A percentile compares a stretch with the other conserved stretches of the same genome.
phyloP scores from a whole-genome alignment of 148 eudicot species.

The Rhododendron simsii region DNA sequence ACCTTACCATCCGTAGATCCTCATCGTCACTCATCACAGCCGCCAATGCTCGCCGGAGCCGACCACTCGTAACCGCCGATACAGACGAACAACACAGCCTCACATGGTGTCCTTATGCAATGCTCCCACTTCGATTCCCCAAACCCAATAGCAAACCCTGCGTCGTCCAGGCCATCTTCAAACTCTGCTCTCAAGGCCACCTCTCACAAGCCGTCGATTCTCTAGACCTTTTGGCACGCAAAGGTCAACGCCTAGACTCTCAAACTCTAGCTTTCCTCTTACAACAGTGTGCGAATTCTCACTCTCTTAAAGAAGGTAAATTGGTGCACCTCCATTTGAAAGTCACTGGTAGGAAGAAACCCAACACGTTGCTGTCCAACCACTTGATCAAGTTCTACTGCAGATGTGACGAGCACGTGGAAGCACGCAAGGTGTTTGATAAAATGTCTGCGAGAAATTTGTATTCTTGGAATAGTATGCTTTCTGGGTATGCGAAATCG shows the following conservation, averaged over 20 bases:
- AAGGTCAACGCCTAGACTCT: conserved; percentile 53
- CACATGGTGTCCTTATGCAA: conserved; percentile 54
- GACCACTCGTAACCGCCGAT: not conserved
- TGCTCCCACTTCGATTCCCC: conserved; percentile 38
- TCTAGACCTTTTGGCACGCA: conserved; percentile 27
- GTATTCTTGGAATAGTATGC: conserved; percentile 73
- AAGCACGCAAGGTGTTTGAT: conserved; percentile 74
- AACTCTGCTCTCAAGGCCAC: conserved; percentile 50
- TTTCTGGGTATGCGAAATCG: conserved; percentile 74
- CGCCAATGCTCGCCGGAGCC: conserved; percentile 1
- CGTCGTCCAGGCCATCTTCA: conserved; percentile 35
- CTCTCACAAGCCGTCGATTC: conserved; percentile 51
- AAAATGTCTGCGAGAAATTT: conserved; percentile 64
- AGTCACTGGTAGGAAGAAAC: conserved; percentile 52
- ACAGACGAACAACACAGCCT: conserved; percentile 3
- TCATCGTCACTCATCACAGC: not conserved
- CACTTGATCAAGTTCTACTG: conserved; percentile 62
- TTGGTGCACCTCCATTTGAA: conserved; percentile 74
- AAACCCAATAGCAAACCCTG: conserved; percentile 25
- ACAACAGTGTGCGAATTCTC: conserved; percentile 41
- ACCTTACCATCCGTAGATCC: not conserved
- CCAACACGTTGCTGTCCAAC: conserved; percentile 50
- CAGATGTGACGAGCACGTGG: conserved; percentile 45
- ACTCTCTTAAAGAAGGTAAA: conserved; percentile 58
- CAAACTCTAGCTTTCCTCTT: conserved; percentile 42